These are phyloP conservation scores for Ashbya aceris DNA, from an alignment of 1,139 yeast species.

Conservation along the genomic window DNA sequence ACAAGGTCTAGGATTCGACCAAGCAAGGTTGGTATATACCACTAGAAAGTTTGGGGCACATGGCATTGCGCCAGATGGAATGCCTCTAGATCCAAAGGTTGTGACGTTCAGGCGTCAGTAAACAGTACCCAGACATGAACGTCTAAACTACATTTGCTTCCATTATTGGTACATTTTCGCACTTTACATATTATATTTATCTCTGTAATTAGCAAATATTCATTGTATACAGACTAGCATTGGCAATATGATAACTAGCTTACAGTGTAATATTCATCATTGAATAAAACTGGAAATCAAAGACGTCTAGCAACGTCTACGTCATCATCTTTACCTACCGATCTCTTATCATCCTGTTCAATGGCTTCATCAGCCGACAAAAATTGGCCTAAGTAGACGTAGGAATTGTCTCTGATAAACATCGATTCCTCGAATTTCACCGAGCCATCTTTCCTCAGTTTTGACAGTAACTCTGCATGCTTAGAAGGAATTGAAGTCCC, in stretches of 20 bases:
- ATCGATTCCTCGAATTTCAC: slow-evolving; percentile 3
- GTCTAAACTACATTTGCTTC: neutral
- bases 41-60: slow-evolving; percentile 40
- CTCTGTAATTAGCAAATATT: neutral
- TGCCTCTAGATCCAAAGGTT: slow-evolving; percentile 42
- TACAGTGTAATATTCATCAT: neutral
- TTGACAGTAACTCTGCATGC: neutral
- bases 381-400: slow-evolving; percentile 13
- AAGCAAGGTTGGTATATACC: slow-evolving; percentile 53
- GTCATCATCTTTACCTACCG: slow-evolving; percentile 5
- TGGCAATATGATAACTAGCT: neutral
- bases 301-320: slow-evolving; percentile 13
- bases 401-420: slow-evolving; percentile 11
- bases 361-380: slow-evolving; percentile 6
- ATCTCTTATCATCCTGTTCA: slow-evolving; percentile 1
- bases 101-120: slow-evolving; percentile 27
- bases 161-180: too few species aligned
- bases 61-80: slow-evolving; percentile 46
- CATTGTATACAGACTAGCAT: neutral
- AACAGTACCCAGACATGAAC: too few species aligned
- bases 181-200: too few species aligned
- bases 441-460: neutral
- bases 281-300: slow-evolving; percentile 7
- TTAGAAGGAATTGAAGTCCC: neutral
- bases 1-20: slow-evolving; percentile 48